Evolutionary conservation across 345 rosid species (phyloP).

Genomic region (Rhizophora apiculata): DNA sequence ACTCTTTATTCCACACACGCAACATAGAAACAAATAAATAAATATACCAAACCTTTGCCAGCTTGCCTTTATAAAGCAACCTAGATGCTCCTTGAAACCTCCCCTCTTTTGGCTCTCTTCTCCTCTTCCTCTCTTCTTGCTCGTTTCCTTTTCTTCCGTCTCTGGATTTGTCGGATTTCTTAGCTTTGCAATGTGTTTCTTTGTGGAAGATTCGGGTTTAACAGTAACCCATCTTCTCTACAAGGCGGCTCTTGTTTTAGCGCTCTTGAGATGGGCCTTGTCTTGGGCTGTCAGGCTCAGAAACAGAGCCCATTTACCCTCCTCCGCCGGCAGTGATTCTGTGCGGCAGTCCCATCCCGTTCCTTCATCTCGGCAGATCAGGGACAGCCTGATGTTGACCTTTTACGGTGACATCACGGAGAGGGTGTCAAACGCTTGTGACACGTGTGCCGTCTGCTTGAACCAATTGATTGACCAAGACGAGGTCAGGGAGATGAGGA

Average conservation of each 20-base stretch:
- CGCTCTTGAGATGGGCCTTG: conserved; percentile 68
- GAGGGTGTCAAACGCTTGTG: conserved; percentile 31
- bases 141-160: neutral
- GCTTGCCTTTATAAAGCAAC: conserved; percentile 21
- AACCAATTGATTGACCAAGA: conserved; percentile 47
- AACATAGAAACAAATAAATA: neutral
- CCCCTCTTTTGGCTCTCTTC: conserved; percentile 18
- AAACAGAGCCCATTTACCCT: conserved; percentile 27
- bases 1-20: conserved; percentile 8
- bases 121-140: neutral
- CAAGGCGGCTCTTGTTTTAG: conserved; percentile 65
- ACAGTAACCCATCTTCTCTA: conserved; percentile 56
- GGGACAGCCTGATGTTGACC: conserved; percentile 50
- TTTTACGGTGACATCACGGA: conserved; percentile 54
- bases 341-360: conserved; percentile 1
- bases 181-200: conserved; percentile 45
- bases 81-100: neutral
- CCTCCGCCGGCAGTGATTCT: conserved; percentile 4
- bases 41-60: neutral
- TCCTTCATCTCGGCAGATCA: conserved; percentile 47
- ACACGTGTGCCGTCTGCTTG: conserved; percentile 85
- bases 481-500: conserved; percentile 73
- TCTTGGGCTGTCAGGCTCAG: conserved; percentile 53
- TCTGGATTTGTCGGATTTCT: neutral
- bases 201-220: conserved; percentile 59